Evolutionary conservation across 768 basidiomycete species (phyloP).

Genomic region (Gymnopilus junonius): DNA sequence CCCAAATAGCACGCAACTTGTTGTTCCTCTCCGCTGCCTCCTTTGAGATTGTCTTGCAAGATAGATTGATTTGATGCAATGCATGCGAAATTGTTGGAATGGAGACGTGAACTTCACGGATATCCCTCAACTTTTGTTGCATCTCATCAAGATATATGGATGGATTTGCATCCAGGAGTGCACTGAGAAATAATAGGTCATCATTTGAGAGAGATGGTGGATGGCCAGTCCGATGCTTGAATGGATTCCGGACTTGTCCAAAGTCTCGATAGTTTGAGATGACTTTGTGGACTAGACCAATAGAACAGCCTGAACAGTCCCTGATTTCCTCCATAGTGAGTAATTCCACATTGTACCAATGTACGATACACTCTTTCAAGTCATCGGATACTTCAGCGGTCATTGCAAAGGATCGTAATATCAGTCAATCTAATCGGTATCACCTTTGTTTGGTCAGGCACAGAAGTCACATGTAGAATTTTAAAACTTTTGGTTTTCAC

Average conservation of each 20-base stretch:
- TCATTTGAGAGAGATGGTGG: not conserved
- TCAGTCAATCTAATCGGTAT: not conserved
- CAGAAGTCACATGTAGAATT: no score
- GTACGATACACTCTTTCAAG: not conserved
- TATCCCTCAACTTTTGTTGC: conserved; percentile 25
- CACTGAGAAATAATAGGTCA: conserved; percentile 25
- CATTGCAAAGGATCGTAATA: not conserved
- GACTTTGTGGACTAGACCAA: no score
- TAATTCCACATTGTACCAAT: no score
- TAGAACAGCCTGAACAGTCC: no score
- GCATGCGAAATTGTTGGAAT: conserved; percentile 32
- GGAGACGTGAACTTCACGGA: conserved; percentile 29
- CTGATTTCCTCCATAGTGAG: no score
- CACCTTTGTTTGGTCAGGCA: no score
- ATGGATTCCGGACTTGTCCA: no score
- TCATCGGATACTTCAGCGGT: not conserved
- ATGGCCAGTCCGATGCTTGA: no score
- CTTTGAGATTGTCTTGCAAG: conserved; percentile 28
- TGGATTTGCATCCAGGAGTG: conserved; percentile 27
- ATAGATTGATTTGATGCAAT: conserved; percentile 22
- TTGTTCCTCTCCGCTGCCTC: conserved; percentile 35
- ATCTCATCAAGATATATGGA: conserved; percentile 37
- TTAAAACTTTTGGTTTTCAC: no score
- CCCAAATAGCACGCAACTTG: conserved; percentile 21
- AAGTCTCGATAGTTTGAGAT: no score